A percentile compares a stretch with the other conserved stretches of the same genome.
Conservation (phyloP, 1,284 basidiomycete genomes). For the Lignosus rhinocerotis region DNA sequence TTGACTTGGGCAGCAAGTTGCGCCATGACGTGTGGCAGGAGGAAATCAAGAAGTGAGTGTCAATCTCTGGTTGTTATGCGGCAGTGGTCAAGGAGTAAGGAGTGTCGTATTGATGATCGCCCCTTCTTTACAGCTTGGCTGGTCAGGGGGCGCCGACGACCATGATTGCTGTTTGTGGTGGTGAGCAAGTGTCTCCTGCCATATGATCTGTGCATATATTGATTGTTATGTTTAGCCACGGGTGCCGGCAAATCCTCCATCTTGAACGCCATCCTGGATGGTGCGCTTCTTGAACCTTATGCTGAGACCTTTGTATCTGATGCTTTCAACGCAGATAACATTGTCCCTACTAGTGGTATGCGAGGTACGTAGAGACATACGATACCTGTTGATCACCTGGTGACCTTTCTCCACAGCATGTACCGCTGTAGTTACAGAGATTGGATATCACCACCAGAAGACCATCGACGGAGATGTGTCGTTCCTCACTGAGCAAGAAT, state of each 20-base stretch:
- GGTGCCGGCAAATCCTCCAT: conserved; percentile 63
- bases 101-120: too few relatives aligned
- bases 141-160: conserved; percentile 52
- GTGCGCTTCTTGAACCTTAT: conserved; percentile 32
- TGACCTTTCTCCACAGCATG: conserved; percentile 43
- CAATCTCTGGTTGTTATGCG: background rate
- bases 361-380: conserved; percentile 40
- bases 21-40: conserved; percentile 59
- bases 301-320: background rate
- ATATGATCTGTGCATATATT: background rate
- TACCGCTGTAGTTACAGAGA: conserved; percentile 66
- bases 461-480: conserved; percentile 60
- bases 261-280: conserved; percentile 59
- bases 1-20: conserved; percentile 55
- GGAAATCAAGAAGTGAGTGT: conserved; percentile 50
- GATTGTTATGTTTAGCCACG: conserved; percentile 41
- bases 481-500: conserved; percentile 55
- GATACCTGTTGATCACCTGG: background rate
- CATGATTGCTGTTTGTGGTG: conserved; percentile 62
- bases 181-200: conserved; percentile 31
- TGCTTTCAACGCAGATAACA: conserved; percentile 44
- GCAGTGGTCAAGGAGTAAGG: too few relatives aligned
- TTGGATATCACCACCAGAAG: conserved; percentile 52
- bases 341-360: conserved; percentile 67
- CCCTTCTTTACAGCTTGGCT: conserved; percentile 40